A percentile compares a stretch with the other conserved stretches of the same genome.
Evolutionary conservation across 768 basidiomycete species (phyloP).

Genomic region (Xerocomellus amylosporus): DNA sequence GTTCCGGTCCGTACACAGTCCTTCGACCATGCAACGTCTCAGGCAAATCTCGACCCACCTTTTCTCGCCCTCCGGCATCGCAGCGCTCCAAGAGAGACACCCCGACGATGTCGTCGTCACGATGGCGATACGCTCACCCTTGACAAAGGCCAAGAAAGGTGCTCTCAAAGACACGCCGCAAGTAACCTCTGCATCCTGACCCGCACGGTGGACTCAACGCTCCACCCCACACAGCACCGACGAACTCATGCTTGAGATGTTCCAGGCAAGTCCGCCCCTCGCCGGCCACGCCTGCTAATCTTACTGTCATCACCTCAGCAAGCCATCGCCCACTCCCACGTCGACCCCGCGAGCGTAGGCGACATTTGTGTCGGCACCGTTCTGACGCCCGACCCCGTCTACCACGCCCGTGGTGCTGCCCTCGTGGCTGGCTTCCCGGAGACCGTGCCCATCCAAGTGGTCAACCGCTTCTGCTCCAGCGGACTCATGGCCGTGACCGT

Average conservation of each 20-base stretch:
- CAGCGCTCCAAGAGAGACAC: slow-evolving; percentile 53
- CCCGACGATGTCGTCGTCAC: slow-evolving; percentile 83
- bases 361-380: slow-evolving; percentile 84
- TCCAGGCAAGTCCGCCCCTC: slow-evolving; percentile 47
- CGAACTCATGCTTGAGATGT: slow-evolving; percentile 79
- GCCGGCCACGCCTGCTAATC: not conserved
- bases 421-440: slow-evolving; percentile 81
- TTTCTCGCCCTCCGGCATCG: slow-evolving; percentile 43
- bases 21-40: slow-evolving; percentile 54
- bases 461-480: slow-evolving; percentile 82
- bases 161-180: slow-evolving; percentile 68
- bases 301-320: slow-evolving; percentile 43
- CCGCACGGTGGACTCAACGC: slow-evolving; percentile 9
- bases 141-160: slow-evolving; percentile 76
- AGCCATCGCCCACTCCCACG: slow-evolving; percentile 51
- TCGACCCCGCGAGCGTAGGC: slow-evolving; percentile 64
- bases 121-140: slow-evolving; percentile 71
- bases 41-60: slow-evolving; percentile 65
- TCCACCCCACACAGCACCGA: slow-evolving; percentile 52
- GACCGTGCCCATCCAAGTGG: slow-evolving; percentile 65
- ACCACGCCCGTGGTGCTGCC: slow-evolving; percentile 70
- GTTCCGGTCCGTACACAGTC: too few species aligned
- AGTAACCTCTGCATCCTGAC: slow-evolving; percentile 17
- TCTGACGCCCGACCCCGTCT: slow-evolving; percentile 59
- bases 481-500: slow-evolving; percentile 82